Evolutionary conservation across 768 basidiomycete species (phyloP), one percentile per base, ranked within the genome.

Genomic region (Termitomyces sp.): DNA sequence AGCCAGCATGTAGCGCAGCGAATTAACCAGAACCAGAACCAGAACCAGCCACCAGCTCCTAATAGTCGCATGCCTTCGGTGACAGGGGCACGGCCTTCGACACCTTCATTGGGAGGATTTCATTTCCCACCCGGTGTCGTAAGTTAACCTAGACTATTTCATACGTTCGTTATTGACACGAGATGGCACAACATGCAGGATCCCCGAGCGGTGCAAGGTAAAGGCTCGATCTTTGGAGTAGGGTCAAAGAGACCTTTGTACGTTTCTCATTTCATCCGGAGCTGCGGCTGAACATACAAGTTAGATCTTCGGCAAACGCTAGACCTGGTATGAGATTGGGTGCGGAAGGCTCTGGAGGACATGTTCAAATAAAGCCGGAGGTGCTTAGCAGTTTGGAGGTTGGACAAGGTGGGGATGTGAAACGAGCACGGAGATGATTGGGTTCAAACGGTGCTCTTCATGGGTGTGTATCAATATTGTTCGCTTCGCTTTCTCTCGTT

Each of bases 41-140:
- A 65, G 56, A 68, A 55, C 39, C 50, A 50, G 18, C 51, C 53
- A 49, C 53, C 51, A 32, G 48, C 34, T 32, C 27, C 37, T 20
- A 18, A 27, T 56, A 47, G 32, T 24, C 46, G 27, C n/a, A 5
- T 41, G 42, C 39, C 46, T 24, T 55, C 59, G 18, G 44, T 12
- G 26, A 51, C 53, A 32, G 55, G 55, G 46, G 55, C 64, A 56
- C 68, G 67, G 36, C 63, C 71, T 12, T 34, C 65, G 18, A 69
- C 71, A 37, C 74, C 74, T 24, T 73, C 79, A 2, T 69, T 75
- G 57, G 81, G 81, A 27, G 80, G 79, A 2, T 84, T 79, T 61
- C 73, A 80, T 63, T 77, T 78, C 55, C 78, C 79, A 0, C 68
- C 76, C 49, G 79, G 76, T 24, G 67, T 74, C 69, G 82, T 82